These are phyloP conservation scores for Colletotrichum costaricense DNA, from an alignment of 2,329 filamentous ascomycete species.

Conservation along the genomic window DNA sequence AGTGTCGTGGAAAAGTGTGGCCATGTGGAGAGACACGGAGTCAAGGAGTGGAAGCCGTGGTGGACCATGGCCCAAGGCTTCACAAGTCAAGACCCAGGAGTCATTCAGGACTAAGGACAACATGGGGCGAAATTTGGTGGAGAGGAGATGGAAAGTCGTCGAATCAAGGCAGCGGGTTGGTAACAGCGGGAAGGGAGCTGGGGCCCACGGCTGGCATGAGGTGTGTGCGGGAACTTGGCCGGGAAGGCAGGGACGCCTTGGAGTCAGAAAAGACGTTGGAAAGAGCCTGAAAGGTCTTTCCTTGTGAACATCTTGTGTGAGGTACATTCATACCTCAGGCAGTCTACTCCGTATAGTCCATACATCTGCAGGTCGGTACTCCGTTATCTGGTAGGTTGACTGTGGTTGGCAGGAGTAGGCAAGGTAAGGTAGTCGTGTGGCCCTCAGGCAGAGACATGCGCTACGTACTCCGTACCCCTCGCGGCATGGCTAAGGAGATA, in stretches of 20 bases:
- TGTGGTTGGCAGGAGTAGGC: background rate
- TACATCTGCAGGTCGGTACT: too few species aligned
- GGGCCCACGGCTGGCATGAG: constrained; percentile 15
- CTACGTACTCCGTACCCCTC: background rate
- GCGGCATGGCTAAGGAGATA: too few species aligned
- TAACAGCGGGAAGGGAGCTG: constrained; percentile 7
- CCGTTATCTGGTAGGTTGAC: too few species aligned
- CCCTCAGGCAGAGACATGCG: background rate
- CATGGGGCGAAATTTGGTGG: constrained; percentile 25
- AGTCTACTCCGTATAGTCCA: too few species aligned
- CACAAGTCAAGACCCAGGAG: too few species aligned
- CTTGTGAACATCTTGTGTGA: background rate
- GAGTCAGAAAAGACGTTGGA: background rate
- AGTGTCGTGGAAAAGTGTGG: constrained; percentile 30
- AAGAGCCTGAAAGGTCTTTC: constrained; percentile 12
- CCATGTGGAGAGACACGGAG: constrained; percentile 27
- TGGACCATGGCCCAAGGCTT: background rate
- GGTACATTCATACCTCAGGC: too few species aligned
- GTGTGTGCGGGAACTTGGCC: constrained; percentile 10
- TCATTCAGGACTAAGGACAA: background rate
- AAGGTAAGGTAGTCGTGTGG: too few species aligned
- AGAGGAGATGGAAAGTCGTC: constrained; percentile 10
- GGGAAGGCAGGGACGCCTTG: background rate
- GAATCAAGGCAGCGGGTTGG: constrained; percentile 17
- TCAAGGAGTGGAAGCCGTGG: constrained; percentile 3